phyloP scores from a whole-genome alignment of 2,329 filamentous ascomycete genomes.

The Colletotrichum orchidophilum region DNA sequence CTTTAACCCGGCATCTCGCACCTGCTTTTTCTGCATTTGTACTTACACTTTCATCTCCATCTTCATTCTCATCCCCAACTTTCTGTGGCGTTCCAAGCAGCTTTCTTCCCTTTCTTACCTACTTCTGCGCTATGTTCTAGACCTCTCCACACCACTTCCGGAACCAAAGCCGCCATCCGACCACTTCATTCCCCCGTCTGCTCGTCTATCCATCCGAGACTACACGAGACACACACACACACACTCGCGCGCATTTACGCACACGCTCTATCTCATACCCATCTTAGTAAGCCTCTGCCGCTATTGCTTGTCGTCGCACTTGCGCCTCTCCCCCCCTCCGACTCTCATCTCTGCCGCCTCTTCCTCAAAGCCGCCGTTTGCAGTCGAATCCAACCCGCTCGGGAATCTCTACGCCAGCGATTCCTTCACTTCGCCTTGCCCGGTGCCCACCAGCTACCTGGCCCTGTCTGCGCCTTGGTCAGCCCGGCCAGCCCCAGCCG shows the following conservation, averaged over 20 bases:
- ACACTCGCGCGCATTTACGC: background rate
- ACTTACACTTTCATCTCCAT: background rate
- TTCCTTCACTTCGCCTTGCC: conserved; percentile 1
- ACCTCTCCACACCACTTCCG: conserved; percentile 27
- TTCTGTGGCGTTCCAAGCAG: background rate
- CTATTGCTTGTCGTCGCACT: conserved; percentile 17
- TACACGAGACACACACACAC: background rate
- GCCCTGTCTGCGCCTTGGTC: conserved; percentile 22
- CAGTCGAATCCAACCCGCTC: conserved; percentile 19
- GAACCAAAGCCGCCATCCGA: conserved; percentile 10
- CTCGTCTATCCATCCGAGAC: background rate
- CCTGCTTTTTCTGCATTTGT: background rate
- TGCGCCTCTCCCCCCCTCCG: background rate
- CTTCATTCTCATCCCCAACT: background rate
- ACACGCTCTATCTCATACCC: background rate
- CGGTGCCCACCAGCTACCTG: background rate
- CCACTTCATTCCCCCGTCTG: conserved; percentile 3
- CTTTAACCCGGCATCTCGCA: background rate
- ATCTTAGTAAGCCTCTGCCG: conserved; percentile 18
- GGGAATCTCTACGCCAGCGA: conserved; percentile 12
- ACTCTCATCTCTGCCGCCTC: background rate
- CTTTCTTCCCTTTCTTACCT: background rate
- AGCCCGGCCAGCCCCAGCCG: conserved; percentile 16
- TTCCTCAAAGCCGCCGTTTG: conserved; percentile 26
- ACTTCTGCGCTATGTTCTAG: background rate